Evolutionary conservation across 768 basidiomycete species (phyloP), one percentile per base, ranked within the genome.

Genomic region (Termitomyces heimii): DNA sequence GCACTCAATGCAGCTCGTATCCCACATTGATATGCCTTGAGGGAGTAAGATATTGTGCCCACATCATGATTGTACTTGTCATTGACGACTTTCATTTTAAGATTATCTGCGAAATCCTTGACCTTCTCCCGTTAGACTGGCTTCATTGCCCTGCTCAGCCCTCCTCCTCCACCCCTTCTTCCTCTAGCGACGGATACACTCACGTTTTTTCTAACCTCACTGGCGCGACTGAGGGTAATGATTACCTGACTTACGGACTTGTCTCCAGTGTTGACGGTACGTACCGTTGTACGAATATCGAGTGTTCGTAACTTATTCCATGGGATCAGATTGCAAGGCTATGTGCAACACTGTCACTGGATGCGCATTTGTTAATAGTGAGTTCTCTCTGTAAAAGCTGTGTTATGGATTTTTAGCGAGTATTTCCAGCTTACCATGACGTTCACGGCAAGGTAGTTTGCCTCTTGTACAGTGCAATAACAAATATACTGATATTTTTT

Each of bases 291-390:
- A 28, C 4, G 16, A 3, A 14, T 24, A 20, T 39, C 10, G 7
- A 7, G 20, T 5, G 8, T 10, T 45, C 1, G 18, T 40, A 13
- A 53, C 16, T 31, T 0, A 54, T 22, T 22, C 26, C 24, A 34
- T 53, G 16, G 22, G 18, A 20, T 46, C 55, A 79, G 77, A 75
- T 32, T 79, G 78, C 65, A 70, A 71, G 64, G 67, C 72, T 16
- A 79, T 77, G 78, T 79, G 78, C 59, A 67, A 75, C 66, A 59
- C 62, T 35, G 73, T 77, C 53, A 2, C 29, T 7, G 75, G 73
- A 22, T 79, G 78, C 64, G 65, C 53, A 13, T 79, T 79, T 60
- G 70, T 71, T 54, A 79, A 79, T 63, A 72, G 76, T 79, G 60
- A 48, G 74, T 66, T 45, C 26, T 16, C 24, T 47, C 56, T 34